These are phyloP conservation scores for Beauveria caledonica DNA, from an alignment of 2,329 filamentous ascomycete species.

Conservation along the genomic window DNA sequence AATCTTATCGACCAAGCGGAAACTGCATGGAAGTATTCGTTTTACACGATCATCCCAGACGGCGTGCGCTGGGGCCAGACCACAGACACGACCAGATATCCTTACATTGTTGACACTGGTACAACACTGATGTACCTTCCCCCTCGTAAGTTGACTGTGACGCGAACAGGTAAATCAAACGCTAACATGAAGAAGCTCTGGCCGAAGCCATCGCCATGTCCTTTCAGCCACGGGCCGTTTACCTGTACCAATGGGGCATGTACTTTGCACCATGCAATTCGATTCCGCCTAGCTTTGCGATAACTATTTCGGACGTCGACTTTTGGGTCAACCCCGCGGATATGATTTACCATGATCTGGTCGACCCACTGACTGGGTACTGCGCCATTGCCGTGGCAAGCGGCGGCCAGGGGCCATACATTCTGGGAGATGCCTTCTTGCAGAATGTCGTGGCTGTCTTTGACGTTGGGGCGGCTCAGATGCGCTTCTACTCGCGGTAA, in stretches of 20 bases:
- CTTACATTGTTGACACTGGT: conserved; percentile 44
- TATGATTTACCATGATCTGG: conserved; percentile 35
- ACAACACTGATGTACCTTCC: conserved; percentile 45
- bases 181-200: conserved; percentile 25
- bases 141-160: conserved; percentile 28
- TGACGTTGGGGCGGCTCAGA: conserved; percentile 37
- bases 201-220: conserved; percentile 38
- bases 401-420: conserved; percentile 37
- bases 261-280: conserved; percentile 44
- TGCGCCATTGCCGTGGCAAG: conserved; percentile 40
- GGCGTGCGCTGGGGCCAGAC: conserved; percentile 37
- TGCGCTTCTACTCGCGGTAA: conserved; percentile 31
- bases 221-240: conserved; percentile 39
- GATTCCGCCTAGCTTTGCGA: conserved; percentile 35
- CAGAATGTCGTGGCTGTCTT: conserved; percentile 43
- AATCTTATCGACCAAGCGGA: conserved; percentile 31
- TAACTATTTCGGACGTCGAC: conserved; percentile 34
- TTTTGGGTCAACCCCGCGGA: conserved; percentile 42
- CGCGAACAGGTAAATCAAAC: neutral
- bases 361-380: conserved; percentile 36
- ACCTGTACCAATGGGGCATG: conserved; percentile 36
- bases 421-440: conserved; percentile 42
- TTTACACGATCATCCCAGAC: conserved; percentile 45
- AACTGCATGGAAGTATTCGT: conserved; percentile 39
- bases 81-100: conserved; percentile 34